Evolutionary conservation across 805 yeast genomes (phyloP).

Genomic region (Lipomyces japonicus): DNA sequence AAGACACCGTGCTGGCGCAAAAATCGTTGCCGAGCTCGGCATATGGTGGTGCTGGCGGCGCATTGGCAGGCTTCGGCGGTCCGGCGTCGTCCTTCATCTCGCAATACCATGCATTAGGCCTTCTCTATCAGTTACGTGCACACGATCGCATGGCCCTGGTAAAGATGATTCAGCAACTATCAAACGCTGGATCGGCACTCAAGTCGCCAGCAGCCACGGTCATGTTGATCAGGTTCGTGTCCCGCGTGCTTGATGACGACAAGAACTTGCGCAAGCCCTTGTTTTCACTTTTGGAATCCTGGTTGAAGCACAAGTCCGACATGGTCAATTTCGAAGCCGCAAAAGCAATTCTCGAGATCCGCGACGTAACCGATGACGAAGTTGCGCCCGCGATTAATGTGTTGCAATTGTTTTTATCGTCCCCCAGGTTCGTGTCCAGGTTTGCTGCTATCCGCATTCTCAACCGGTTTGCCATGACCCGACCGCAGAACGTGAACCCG

Average conservation of each 20-base stretch:
- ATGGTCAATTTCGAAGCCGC: conserved; percentile 91
- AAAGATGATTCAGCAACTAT: conserved; percentile 79
- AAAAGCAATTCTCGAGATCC: conserved; percentile 59
- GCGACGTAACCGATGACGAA: conserved; percentile 58
- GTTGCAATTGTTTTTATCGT: conserved; percentile 71
- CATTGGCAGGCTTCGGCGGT: conserved; percentile 28
- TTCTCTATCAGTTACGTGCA: conserved; percentile 78
- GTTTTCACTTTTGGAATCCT: conserved; percentile 60
- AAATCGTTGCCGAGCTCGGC: conserved; percentile 43
- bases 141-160: conserved; percentile 92
- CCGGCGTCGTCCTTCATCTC: conserved; percentile 72
- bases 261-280: conserved; percentile 56
- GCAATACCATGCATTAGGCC: conserved; percentile 93
- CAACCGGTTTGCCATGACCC: conserved; percentile 75
- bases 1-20: conserved; percentile 74
- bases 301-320: conserved; percentile 77
- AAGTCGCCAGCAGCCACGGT: conserved; percentile 80
- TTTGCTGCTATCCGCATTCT: conserved; percentile 91
- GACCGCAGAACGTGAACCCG: conserved; percentile 65
- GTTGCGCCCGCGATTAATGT: conserved; percentile 67
- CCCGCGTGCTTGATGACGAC: conserved; percentile 69
- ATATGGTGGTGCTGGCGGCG: conserved; percentile 24
- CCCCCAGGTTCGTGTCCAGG: conserved; percentile 83
- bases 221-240: conserved; percentile 78
- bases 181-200: conserved; percentile 46